phyloP scores from a whole-genome alignment of 2,329 filamentous ascomycete species.

The Coleophoma cylindrospora region DNA sequence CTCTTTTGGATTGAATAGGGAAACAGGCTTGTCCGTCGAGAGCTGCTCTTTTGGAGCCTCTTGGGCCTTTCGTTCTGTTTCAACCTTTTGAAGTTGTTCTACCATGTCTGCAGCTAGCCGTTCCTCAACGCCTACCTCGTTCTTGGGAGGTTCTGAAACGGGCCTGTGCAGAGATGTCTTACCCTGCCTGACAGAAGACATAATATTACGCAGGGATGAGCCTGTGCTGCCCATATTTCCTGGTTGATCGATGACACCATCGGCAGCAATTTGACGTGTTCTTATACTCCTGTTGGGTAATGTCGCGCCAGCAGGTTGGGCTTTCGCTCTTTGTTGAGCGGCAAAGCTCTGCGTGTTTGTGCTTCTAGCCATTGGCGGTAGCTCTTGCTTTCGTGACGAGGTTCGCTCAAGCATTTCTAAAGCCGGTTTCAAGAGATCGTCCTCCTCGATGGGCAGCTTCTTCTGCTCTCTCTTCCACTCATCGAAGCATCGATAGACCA shows the following conservation, averaged over 20 bases:
- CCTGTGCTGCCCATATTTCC: not conserved
- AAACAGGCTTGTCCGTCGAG: constrained; percentile 28
- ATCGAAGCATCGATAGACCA: constrained; percentile 62
- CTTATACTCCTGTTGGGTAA: constrained; percentile 11
- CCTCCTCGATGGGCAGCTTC: constrained; percentile 5
- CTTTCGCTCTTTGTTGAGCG: constrained; percentile 58
- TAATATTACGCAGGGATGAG: constrained; percentile 1
- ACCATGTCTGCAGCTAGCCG: constrained; percentile 24
- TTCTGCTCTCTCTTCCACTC: constrained; percentile 51
- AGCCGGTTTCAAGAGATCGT: constrained; percentile 6
- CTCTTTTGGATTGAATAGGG: constrained; percentile 51
- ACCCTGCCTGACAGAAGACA: constrained; percentile 3
- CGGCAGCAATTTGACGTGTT: constrained; percentile 10
- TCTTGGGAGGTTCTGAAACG: constrained; percentile 12
- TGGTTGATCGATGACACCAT: not conserved
- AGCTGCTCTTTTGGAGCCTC: constrained; percentile 26
- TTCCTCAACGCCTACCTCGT: constrained; percentile 20
- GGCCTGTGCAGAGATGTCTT: constrained; percentile 3
- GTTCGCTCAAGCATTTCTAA: constrained; percentile 7
- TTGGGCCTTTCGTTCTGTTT: constrained; percentile 12
- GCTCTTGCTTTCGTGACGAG: constrained; percentile 1
- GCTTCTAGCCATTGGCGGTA: constrained; percentile 32
- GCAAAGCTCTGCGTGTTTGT: constrained; percentile 59
- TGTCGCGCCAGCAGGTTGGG: constrained; percentile 31
- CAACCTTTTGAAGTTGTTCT: constrained; percentile 17